Conservation (phyloP, 2,329 filamentous ascomycete genomes). For the Xylaria arbuscula region DNA sequence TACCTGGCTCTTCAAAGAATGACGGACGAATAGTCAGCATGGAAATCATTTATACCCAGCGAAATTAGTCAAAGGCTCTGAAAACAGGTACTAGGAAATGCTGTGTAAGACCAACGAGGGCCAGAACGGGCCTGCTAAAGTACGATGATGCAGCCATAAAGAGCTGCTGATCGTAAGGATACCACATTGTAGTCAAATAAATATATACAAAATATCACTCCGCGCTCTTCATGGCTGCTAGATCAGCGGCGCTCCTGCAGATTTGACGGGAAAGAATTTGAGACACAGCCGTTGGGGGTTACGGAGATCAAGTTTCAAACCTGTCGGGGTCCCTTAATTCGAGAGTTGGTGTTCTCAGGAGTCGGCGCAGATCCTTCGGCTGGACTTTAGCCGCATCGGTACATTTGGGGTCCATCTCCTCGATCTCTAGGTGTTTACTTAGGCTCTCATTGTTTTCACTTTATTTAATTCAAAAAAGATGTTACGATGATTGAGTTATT, state of each 20-base stretch:
- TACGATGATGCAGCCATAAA: not conserved
- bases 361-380: slow-evolving; percentile 1
- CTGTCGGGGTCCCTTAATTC: not conserved
- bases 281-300: slow-evolving; percentile 26
- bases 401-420: not conserved
- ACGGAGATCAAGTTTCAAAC: slow-evolving; percentile 33
- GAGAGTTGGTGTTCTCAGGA: too few relatives aligned
- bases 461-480: not conserved
- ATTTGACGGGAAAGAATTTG: slow-evolving; percentile 15
- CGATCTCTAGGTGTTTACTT: not conserved
- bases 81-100: not conserved
- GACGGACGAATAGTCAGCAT: not conserved
- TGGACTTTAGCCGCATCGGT: slow-evolving; percentile 29
- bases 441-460: not conserved
- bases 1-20: not conserved
- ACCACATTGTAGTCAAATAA: not conserved
- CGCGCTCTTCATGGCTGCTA: not conserved
- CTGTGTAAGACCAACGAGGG: not conserved
- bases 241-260: slow-evolving; percentile 9
- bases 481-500: not conserved
- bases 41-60: too few relatives aligned
- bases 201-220: not conserved
- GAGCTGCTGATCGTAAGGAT: too few relatives aligned
- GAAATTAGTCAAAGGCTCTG: not conserved
- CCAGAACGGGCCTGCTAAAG: not conserved